Conservation (phyloP, 305 asterid genomes). For the Ilex paraguariensis region DNA sequence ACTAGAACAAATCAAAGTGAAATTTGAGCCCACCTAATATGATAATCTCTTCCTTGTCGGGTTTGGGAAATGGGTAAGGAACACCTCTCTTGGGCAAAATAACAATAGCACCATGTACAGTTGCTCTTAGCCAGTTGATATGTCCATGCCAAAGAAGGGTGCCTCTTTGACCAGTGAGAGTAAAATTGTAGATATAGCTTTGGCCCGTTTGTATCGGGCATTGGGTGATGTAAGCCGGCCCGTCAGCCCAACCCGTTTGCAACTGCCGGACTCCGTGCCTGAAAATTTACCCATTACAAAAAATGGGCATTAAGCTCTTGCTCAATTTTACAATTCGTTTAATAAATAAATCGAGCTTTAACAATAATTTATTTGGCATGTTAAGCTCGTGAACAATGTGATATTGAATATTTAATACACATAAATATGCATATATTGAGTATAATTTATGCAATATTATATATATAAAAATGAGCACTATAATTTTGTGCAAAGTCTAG, state of each 20-base stretch:
- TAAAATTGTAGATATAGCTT: conserved; percentile 74
- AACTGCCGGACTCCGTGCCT: conserved; percentile 76
- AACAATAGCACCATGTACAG: conserved; percentile 67
- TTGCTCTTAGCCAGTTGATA: conserved; percentile 67
- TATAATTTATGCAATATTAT: too few species aligned
- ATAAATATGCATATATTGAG: too few species aligned
- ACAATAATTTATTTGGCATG: too few species aligned
- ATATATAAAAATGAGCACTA: too few species aligned
- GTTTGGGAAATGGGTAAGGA: conserved; percentile 66
- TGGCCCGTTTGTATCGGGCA: conserved; percentile 90
- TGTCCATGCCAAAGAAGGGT: conserved; percentile 97
- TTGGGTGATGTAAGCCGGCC: conserved; percentile 90
- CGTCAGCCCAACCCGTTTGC: conserved; percentile 71
- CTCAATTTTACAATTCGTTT: too few species aligned
- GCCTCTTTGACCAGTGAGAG: conserved; percentile 88
- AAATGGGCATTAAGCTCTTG: too few species aligned
- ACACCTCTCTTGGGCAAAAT: conserved; percentile 49
- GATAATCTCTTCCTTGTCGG: conserved; percentile 49
- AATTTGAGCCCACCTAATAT: conserved; percentile 36
- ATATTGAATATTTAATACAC: too few species aligned
- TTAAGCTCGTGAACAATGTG: too few species aligned
- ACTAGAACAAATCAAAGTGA: background rate
- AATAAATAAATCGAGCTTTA: too few species aligned
- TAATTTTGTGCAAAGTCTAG: too few species aligned
- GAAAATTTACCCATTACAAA: background rate